Evolutionary conservation across 495 filamentous ascomycete genomes (phyloP).

Genomic region (Chlorociboria aeruginascens): DNA sequence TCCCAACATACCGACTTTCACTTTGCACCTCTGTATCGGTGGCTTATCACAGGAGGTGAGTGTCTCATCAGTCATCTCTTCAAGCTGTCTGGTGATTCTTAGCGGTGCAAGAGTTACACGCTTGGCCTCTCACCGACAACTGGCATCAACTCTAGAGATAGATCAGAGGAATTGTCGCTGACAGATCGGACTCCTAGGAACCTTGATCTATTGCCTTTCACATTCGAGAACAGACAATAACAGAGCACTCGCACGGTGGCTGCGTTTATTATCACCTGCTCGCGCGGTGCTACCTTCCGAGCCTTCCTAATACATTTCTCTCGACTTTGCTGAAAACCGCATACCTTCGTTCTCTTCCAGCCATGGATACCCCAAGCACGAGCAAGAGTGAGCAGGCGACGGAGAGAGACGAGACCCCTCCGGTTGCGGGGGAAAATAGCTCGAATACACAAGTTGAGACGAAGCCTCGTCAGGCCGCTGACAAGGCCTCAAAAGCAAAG

Average conservation of each 20-base stretch:
- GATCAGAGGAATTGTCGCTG: neutral
- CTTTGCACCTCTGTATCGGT: too few relatives aligned
- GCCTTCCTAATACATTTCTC: neutral
- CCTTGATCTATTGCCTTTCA: neutral
- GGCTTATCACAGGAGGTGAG: too few relatives aligned
- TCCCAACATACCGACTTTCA: too few relatives aligned
- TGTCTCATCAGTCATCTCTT: neutral
- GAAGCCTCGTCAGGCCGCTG: slow-evolving; percentile 7
- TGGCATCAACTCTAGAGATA: neutral
- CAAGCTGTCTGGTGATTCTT: slow-evolving; percentile 1
- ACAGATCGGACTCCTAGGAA: neutral
- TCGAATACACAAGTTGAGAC: slow-evolving; percentile 10
- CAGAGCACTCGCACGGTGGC: neutral
- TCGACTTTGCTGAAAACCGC: neutral
- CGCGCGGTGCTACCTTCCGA: slow-evolving; percentile 1
- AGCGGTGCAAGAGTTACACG: neutral
- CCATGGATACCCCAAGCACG: slow-evolving; percentile 20
- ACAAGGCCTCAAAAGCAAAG: slow-evolving; percentile 20
- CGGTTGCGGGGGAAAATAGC: slow-evolving; percentile 4
- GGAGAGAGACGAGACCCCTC: slow-evolving; percentile 10
- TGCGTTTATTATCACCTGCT: neutral
- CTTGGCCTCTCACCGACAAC: neutral
- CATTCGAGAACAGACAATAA: neutral
- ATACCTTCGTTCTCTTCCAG: neutral
- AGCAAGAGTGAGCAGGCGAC: slow-evolving; percentile 13